These are phyloP conservation scores for Sugiyamaella boreocaroliniensis DNA, from an alignment of 805 yeast species.

Conservation along the genomic window DNA sequence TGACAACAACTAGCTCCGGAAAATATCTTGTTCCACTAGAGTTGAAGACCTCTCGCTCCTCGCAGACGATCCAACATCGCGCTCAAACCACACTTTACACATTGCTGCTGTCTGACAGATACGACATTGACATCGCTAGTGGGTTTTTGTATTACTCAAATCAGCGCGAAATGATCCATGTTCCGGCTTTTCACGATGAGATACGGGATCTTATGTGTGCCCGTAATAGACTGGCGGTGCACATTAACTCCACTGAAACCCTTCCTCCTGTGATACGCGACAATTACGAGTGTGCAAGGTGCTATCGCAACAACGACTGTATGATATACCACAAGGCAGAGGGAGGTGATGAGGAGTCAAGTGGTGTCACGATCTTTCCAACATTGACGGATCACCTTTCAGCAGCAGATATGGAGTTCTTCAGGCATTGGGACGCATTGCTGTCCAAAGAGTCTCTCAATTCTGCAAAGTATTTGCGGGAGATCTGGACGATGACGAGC, in stretches of 20 bases:
- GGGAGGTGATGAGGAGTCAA: constrained; percentile 52
- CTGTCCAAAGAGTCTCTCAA: constrained; percentile 69
- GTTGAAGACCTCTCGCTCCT: constrained; percentile 69
- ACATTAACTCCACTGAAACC: constrained; percentile 37
- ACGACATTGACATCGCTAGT: constrained; percentile 57
- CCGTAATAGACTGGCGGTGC: constrained; percentile 62
- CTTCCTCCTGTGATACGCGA: constrained; percentile 19
- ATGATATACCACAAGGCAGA: constrained; percentile 50
- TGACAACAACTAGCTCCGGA: constrained; percentile 33
- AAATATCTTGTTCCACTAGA: constrained; percentile 71
- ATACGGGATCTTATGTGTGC: constrained; percentile 61
- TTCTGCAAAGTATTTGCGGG: constrained; percentile 44
- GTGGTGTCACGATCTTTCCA: constrained; percentile 46
- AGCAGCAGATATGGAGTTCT: constrained; percentile 40
- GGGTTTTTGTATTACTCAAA: constrained; percentile 72
- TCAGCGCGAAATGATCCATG: constrained; percentile 46
- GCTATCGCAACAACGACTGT: constrained; percentile 51
- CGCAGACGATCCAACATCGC: constrained; percentile 58
- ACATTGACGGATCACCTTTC: constrained; percentile 46
- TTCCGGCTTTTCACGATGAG: constrained; percentile 49
- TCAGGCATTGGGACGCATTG: constrained; percentile 64
- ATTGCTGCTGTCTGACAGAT: constrained; percentile 69
- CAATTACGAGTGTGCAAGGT: constrained; percentile 38
- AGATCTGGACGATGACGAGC: constrained; percentile 61
- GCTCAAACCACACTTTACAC: constrained; percentile 86